A percentile compares a stretch with the other conserved stretches of the same genome.
Evolutionary conservation across 2,329 filamentous ascomycete species (phyloP).

Genomic region (Zarea fungicola): DNA sequence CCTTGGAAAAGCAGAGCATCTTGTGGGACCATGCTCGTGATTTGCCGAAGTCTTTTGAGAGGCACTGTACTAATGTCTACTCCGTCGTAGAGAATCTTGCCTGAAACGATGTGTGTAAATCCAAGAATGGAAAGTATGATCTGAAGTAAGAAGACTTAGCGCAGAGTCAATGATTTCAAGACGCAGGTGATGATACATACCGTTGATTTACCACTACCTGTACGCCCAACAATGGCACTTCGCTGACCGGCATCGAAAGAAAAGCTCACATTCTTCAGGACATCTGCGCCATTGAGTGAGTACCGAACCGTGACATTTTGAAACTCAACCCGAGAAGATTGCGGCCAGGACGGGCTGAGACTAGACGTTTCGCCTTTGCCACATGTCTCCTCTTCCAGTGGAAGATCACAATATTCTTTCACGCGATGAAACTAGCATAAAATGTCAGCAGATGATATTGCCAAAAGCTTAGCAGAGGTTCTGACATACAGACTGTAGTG

Average conservation of each 20-base stretch:
- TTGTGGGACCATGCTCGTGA: conserved; percentile 45
- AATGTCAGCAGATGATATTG: conserved; percentile 14
- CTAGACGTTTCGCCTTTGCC: conserved; percentile 17
- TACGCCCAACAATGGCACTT: conserved; percentile 68
- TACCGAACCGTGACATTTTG: conserved; percentile 34
- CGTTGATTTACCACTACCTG: conserved; percentile 70
- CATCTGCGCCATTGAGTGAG: conserved; percentile 30
- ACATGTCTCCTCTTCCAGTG: conserved; percentile 28
- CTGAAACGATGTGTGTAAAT: conserved; percentile 36
- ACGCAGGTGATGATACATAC: conserved; percentile 35
- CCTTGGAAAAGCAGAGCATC: conserved; percentile 45
- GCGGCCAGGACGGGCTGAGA: conserved; percentile 30
- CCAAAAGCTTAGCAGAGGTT: conserved; percentile 10
- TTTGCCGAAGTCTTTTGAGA: conserved; percentile 38
- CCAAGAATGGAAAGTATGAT: conserved; percentile 41
- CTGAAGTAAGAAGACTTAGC: conserved; percentile 15
- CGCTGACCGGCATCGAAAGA: conserved; percentile 55
- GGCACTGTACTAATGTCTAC: conserved; percentile 39
- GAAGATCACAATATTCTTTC: conserved; percentile 30
- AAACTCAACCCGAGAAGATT: conserved; percentile 31
- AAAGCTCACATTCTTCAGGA: conserved; percentile 38
- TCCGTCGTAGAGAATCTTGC: conserved; percentile 41
- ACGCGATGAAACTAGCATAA: conserved; percentile 30
- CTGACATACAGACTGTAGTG: conserved; percentile 30
- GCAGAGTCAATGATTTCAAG: neutral